Evolutionary conservation across 2,329 filamentous ascomycete genomes (phyloP).

Genomic region (Colletotrichum aenigma): DNA sequence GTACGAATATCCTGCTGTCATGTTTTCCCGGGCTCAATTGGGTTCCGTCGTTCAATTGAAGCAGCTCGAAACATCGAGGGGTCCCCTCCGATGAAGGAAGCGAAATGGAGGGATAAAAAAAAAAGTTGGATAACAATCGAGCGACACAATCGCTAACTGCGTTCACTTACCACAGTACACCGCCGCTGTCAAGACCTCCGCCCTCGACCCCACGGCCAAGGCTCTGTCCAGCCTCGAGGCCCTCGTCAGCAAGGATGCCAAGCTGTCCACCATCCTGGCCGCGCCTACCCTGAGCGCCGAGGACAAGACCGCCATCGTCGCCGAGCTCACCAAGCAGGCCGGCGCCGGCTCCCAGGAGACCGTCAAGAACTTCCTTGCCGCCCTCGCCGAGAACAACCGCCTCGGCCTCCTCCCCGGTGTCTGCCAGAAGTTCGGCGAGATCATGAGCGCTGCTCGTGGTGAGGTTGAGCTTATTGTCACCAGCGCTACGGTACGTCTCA

Average conservation of each 20-base stretch:
- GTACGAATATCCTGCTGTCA: constrained; percentile 61
- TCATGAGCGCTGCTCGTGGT: constrained; percentile 88
- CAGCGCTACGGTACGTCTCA: constrained; percentile 77
- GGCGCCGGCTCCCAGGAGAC: constrained; percentile 75
- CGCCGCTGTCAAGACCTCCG: constrained; percentile 84
- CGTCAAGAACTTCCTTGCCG: constrained; percentile 90
- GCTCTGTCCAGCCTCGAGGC: constrained; percentile 74
- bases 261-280: constrained; percentile 76
- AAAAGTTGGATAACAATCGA: neutral
- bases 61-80: neutral
- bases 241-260: constrained; percentile 81
- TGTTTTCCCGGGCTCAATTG: neutral
- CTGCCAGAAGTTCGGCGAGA: constrained; percentile 81
- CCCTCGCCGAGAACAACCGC: constrained; percentile 96
- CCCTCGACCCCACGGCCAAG: constrained; percentile 85
- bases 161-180: constrained; percentile 76
- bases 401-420: constrained; percentile 82
- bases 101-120: neutral
- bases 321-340: constrained; percentile 85
- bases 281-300: constrained; percentile 77
- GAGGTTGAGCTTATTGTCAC: constrained; percentile 94
- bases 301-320: constrained; percentile 87
- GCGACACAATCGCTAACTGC: constrained; percentile 33
- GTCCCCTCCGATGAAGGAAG: neutral
- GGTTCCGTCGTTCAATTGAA: constrained; percentile 21